A percentile compares a stretch with the other conserved stretches of the same genome.
phyloP scores from a whole-genome alignment of 2,329 filamentous ascomycete species.

The Ascocoryne sarcoides region DNA sequence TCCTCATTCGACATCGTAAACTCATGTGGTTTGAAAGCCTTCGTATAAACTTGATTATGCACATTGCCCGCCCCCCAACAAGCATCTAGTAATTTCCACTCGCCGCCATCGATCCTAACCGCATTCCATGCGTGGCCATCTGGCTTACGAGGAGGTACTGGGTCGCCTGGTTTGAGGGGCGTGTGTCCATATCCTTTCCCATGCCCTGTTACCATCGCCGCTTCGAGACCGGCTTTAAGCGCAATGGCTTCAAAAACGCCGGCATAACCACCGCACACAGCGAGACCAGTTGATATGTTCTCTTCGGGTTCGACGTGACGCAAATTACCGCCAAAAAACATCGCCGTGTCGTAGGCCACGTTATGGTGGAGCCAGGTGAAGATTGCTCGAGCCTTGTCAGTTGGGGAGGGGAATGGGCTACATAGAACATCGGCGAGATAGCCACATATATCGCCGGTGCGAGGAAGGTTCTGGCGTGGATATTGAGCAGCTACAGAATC shows the following conservation, averaged over 20 bases:
- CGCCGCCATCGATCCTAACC: slow-evolving; percentile 73
- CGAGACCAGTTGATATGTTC: slow-evolving; percentile 67
- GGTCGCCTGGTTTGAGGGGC: slow-evolving; percentile 52
- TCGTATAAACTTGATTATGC: slow-evolving; percentile 48
- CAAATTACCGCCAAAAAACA: slow-evolving; percentile 68
- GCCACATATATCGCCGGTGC: slow-evolving; percentile 48
- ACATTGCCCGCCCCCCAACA: slow-evolving; percentile 88
- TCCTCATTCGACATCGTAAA: slow-evolving; percentile 62
- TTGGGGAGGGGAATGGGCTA: slow-evolving; percentile 66
- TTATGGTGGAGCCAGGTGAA: slow-evolving; percentile 97
- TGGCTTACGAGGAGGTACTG: slow-evolving; percentile 53
- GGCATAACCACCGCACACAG: slow-evolving; percentile 90
- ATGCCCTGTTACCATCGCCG: slow-evolving; percentile 64
- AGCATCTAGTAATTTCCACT: slow-evolving; percentile 84
- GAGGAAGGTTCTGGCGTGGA: slow-evolving; percentile 62
- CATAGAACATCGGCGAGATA: slow-evolving; percentile 75
- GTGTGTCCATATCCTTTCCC: slow-evolving; percentile 78
- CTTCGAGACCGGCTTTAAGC: slow-evolving; percentile 69
- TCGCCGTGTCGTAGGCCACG: slow-evolving; percentile 70
- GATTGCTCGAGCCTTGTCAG: slow-evolving; percentile 86
- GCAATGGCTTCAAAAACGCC: slow-evolving; percentile 73
- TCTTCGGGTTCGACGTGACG: slow-evolving; percentile 59
- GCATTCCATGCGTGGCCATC: slow-evolving; percentile 86
- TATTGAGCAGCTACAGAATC: slow-evolving; percentile 72
- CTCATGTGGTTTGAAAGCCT: slow-evolving; percentile 55